Base-by-base conservation (phyloP, 108 stramenopile species). In the Cyclotella kingstonii region DNA sequence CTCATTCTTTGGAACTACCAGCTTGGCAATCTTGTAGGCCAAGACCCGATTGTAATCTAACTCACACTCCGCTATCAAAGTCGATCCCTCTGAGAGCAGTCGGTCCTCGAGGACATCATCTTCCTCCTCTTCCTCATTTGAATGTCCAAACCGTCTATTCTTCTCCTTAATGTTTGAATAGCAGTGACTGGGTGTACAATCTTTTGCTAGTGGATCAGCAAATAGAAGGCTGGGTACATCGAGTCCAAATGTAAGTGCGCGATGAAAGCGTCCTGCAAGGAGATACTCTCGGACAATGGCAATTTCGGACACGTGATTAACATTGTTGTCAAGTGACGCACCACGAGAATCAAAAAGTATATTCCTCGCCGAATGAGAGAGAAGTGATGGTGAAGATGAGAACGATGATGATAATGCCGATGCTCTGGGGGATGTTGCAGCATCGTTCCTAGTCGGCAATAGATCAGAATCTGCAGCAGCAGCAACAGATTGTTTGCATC, bases 181-280 rank as follows among this genome's bases (percentile, higher is more conserved):
- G 12, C 52, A 66, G 39, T 64, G 48, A 50, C 73, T 65, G 10
- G 73, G 73, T 7, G 59, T 63, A 44, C 85, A 92, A 29, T 87
- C 87, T 51, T 70, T 72, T 3, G 82, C 91, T 5, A 61, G 26
- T 10, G 91, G 77, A 63, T 93, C 88, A 6, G 87, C 88, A 73
- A 93, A 93, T 21, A 93, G 58, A 7, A 93, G 62, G 17, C 83
- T 80, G 4, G 91, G 91, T 8, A 93, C 85, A 68, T 93, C 91
- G 31, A 93, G 44, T 17, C 91, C 91, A 76, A 93, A 93, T n/a
- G 86, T 90, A 11, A 93, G 39, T 27, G 88, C 88, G 2, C 70
- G 76, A 60, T 93, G 91, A 30, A 93, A 55, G 50, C 81, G 82
- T 10, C 91, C 88, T 2, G 84, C 72, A 21, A 88, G 64, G 30